Evolutionary conservation across 305 asterid species (phyloP).

Genomic region (Fraxinus latifolia): DNA sequence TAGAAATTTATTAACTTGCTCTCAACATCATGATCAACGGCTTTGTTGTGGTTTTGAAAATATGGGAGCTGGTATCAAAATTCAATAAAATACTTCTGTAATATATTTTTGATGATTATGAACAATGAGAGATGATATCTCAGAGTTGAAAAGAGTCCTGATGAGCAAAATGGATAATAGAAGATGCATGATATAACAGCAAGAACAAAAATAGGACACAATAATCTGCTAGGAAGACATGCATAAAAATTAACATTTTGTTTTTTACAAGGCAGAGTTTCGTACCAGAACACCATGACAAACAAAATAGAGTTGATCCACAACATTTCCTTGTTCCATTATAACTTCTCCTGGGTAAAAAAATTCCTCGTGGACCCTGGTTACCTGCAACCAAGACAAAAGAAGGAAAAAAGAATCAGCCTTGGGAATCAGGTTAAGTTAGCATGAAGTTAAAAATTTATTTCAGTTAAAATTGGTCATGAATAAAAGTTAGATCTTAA

Average conservation of each 20-base stretch:
- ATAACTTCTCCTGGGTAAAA: conserved; percentile 90
- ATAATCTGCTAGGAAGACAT: not conserved
- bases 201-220: not conserved
- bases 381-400: conserved; percentile 43
- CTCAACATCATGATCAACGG: not conserved
- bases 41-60: not conserved
- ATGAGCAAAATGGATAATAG: not conserved
- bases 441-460: not conserved
- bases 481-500: not conserved
- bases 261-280: not conserved
- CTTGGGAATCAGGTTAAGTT: not conserved
- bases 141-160: not conserved
- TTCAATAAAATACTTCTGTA: not conserved
- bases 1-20: not conserved
- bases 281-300: conserved; percentile 68
- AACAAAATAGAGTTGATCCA: conserved; percentile 81
- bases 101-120: not conserved
- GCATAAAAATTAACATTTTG: not conserved
- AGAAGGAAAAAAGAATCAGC: not conserved
- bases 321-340: conserved; percentile 72
- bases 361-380: conserved; percentile 83
- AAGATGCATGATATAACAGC: not conserved
- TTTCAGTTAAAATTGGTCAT: not conserved
- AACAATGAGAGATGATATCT: not conserved
- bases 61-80: not conserved